Base-by-base conservation (phyloP, 2,329 filamentous ascomycete genomes). In the Orbilia javanica region DNA sequence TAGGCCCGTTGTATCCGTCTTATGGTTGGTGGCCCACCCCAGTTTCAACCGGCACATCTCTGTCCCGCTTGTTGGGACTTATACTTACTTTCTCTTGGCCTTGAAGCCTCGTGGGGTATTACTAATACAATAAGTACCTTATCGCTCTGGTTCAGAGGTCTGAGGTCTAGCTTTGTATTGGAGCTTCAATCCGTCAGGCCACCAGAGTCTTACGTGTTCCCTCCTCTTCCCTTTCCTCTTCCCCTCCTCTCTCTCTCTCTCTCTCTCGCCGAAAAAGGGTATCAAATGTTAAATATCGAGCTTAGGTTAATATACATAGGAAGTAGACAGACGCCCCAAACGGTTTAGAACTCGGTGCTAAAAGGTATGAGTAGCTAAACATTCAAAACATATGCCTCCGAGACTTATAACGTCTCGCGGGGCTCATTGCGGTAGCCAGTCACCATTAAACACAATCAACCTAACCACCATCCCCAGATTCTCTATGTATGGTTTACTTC, bases 31-130 rank as follows among this genome's bases (percentile, higher is more conserved):
- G 13, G 11, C 34, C 34, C 52, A 5, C 15, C 5, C 52, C 2
- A 34, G 52, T 20, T 34, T 36, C 52, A n/a, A 25, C 31, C 55
- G 55, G 55, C 20, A 39, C 31, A 60, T 60, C 18, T 60, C n/a
- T 15, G 27, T 15, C 55, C 55, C 55, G 55, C 34, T 22, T 39
- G 55, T 39, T 60, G 34, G 55, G 20, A 20, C 10, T 15, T 3
- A n/a, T 5, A 11, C 6, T 22, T 25, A 25, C 10, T 10, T 53
- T 39, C 8, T 15, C 6, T 52, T 52, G 4, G 20, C 55, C 34
- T 42, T 39, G 20, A 13, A 57, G 22, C 22, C 1, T 31, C 34
- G 22, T 39, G 15, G 27, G 13, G 27, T 4, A 60, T 60, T 22
- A 60, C 34, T 42, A 60, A 60, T 42, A 42, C 34, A n/a, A 60